Base-by-base conservation (phyloP, 257 asterid species). In the Jacaranda mimosifolia region DNA sequence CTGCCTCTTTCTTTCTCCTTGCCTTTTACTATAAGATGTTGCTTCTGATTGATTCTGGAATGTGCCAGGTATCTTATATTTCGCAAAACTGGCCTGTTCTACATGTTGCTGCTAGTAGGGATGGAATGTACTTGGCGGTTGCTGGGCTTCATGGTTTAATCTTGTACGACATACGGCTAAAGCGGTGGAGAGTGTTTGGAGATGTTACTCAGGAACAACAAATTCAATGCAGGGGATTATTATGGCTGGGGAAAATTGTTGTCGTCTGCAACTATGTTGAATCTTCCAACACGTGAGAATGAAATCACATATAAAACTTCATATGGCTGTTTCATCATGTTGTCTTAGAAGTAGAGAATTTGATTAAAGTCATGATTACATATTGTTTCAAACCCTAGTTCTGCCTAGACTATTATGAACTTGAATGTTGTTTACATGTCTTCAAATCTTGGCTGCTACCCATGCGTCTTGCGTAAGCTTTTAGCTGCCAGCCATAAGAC, bases 71-170 rank as follows among this genome's bases (percentile, higher is more conserved):
- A 83, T 96, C 99, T 75, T 96, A 96, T 84, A 89, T 96, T 79
- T 87, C 92, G n/a, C 99, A 90, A 85, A 96, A 96, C 86, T 96
- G 99, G 99, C 99, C 99, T 63, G 87, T 96, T 85, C 87, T 85
- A 65, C 98, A 96, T 78, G 99, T 94, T 85, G 97, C 98, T 73
- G 99, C 99, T 79, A 96, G 99, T 88, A 91, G 86, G 86, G 99
- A 96, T 83, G 99, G 99, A 77, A 93, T 91, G 97, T 96, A 93
- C 83, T 85, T 96, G 79, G 98, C 99, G 77, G 95, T 91, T 86
- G 95, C 99, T 63, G 99, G 99, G 69, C 91, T 88, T 85, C 97
- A 93, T 78, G 99, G 99, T 85, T 89, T 96, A 81, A 92, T 94
- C 80, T 88, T 96, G 84, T 93, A 96, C 62, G 99, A 96, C 83